phyloP scores from a whole-genome alignment of 106 monocot species.

The Dendrobium nobile region DNA sequence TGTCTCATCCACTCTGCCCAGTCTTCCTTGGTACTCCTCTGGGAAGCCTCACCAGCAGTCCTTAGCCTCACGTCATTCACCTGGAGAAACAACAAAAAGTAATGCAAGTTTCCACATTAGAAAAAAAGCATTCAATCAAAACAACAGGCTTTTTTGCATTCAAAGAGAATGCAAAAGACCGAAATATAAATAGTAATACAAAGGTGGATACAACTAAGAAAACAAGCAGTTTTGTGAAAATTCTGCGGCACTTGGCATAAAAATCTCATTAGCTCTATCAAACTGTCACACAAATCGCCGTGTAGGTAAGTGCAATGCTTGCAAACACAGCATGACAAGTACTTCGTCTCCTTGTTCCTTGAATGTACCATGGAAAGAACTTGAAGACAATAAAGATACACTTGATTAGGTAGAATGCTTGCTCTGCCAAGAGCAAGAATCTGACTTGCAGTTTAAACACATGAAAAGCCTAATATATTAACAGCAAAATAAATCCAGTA shows the following conservation, averaged over 20 bases:
- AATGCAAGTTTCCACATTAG: not conserved
- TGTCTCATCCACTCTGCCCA: slow-evolving; percentile 99
- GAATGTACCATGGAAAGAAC: not conserved
- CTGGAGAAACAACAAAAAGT: slow-evolving; percentile 23
- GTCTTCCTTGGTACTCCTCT: slow-evolving; percentile 96
- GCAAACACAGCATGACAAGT: not conserved
- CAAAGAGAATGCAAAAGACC: not conserved
- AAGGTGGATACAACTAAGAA: not conserved
- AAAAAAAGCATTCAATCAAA: not conserved
- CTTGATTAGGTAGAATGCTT: not conserved
- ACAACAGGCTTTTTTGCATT: not conserved
- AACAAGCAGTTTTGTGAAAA: not conserved
- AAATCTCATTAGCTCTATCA: not conserved
- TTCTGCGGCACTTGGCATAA: not conserved
- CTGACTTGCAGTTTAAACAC: not conserved
- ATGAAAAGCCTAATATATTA: not conserved
- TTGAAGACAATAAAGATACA: not conserved
- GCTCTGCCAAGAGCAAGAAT: not conserved
- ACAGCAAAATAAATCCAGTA: not conserved
- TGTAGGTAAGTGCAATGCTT: not conserved
- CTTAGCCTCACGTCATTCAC: slow-evolving; percentile 87
- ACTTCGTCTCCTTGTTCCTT: not conserved
- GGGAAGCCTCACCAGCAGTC: slow-evolving; percentile 94
- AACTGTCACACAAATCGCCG: not conserved
- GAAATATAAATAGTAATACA: not conserved